phyloP scores from a whole-genome alignment of 2,329 filamentous ascomycete genomes.

The Pleurostoma richardsiae region DNA sequence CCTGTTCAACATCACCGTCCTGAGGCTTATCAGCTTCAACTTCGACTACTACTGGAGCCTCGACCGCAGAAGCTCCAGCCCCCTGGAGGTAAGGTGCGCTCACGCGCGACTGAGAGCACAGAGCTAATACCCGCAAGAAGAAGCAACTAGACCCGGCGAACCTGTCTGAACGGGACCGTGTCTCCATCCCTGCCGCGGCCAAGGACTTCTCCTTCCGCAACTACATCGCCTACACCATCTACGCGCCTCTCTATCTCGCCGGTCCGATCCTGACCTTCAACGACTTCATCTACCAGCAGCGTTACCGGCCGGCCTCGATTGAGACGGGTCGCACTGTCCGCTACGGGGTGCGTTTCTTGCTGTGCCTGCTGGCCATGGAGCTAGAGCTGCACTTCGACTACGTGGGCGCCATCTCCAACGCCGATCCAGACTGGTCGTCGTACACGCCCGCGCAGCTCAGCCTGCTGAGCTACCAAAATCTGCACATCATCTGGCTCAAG shows the following conservation, averaged over 20 bases:
- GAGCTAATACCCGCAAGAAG: slow-evolving; percentile 79
- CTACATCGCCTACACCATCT: slow-evolving; percentile 84
- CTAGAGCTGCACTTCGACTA: slow-evolving; percentile 88
- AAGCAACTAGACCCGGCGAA: slow-evolving; percentile 86
- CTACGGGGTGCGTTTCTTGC: slow-evolving; percentile 77
- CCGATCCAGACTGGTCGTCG: slow-evolving; percentile 69
- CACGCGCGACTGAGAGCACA: background rate
- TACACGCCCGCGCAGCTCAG: slow-evolving; percentile 86
- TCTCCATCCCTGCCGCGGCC: slow-evolving; percentile 67
- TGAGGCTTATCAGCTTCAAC: slow-evolving; percentile 94
- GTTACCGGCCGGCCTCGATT: slow-evolving; percentile 68
- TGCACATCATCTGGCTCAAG: slow-evolving; percentile 97
- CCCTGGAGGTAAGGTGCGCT: slow-evolving; percentile 68
- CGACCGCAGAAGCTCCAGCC: slow-evolving; percentile 56
- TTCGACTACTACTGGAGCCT: slow-evolving; percentile 94
- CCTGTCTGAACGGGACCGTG: slow-evolving; percentile 83
- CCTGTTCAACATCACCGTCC: slow-evolving; percentile 92
- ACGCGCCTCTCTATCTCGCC: slow-evolving; percentile 87
- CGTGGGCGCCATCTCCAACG: slow-evolving; percentile 84
- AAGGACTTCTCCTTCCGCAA: slow-evolving; percentile 76
- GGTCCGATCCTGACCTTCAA: slow-evolving; percentile 97
- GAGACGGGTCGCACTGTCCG: slow-evolving; percentile 65
- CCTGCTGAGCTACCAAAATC: slow-evolving; percentile 91
- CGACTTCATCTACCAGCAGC: slow-evolving; percentile 86
- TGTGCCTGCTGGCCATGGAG: slow-evolving; percentile 85